These are phyloP conservation scores for Yarrowia osloensis DNA, from an alignment of 805 yeast genomes.

Conservation along the genomic window DNA sequence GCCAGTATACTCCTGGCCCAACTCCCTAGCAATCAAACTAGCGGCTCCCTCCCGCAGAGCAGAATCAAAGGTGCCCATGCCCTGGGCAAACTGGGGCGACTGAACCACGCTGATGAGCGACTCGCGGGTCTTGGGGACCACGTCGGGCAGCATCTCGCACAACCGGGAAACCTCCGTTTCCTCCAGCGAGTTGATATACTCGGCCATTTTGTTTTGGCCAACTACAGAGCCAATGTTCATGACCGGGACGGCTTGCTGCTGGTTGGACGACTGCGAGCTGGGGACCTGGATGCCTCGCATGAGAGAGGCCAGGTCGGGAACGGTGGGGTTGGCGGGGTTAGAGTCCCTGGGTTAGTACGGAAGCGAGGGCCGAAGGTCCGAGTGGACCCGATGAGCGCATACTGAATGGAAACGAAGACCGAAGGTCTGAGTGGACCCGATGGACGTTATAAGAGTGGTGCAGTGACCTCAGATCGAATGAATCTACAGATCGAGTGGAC, in stretches of 20 bases:
- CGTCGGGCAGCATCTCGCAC: slow-evolving; percentile 49
- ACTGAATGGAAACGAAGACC: too few relatives aligned
- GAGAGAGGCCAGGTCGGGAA: slow-evolving; percentile 13
- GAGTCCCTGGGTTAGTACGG: slow-evolving; percentile 13
- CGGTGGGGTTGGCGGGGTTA: background rate
- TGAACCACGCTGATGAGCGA: slow-evolving; percentile 50
- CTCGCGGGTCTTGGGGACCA: slow-evolving; percentile 44
- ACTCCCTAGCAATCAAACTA: slow-evolving; percentile 51
- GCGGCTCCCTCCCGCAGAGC: slow-evolving; percentile 48
- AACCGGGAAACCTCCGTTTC: slow-evolving; percentile 45
- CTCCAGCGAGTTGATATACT: slow-evolving; percentile 41
- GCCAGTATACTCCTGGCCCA: slow-evolving; percentile 54
- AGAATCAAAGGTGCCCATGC: slow-evolving; percentile 47
- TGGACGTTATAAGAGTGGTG: too few relatives aligned
- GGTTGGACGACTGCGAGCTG: background rate
- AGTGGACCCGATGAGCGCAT: too few relatives aligned
- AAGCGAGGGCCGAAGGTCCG: background rate
- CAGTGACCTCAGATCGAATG: too few relatives aligned
- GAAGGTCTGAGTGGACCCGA: too few relatives aligned
- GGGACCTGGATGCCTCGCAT: slow-evolving; percentile 27
- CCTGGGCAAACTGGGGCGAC: slow-evolving; percentile 53
- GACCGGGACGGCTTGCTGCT: slow-evolving; percentile 39
- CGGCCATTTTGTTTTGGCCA: slow-evolving; percentile 41
- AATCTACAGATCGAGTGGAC: too few relatives aligned
- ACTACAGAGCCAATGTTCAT: slow-evolving; percentile 45